Evolutionary conservation across 2,329 filamentous ascomycete species (phyloP).

Genomic region (Camptophora hylomeconis): DNA sequence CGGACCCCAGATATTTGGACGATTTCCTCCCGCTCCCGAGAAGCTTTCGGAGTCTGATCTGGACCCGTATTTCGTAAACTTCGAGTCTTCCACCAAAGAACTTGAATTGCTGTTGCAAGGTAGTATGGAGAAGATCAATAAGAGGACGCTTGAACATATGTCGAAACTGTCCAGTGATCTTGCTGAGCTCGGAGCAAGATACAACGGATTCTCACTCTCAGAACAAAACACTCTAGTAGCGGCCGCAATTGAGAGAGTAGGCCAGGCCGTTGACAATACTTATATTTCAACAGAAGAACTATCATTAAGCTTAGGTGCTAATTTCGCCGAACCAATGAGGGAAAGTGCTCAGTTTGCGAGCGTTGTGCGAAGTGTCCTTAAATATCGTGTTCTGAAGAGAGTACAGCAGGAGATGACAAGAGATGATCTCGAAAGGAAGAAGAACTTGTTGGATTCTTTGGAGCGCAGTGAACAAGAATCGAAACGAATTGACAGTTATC

Average conservation of each 20-base stretch:
- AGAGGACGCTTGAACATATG: constrained; percentile 73
- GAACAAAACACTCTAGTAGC: constrained; percentile 82
- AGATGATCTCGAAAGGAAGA: constrained; percentile 84
- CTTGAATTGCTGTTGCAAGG: constrained; percentile 78
- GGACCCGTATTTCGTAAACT: constrained; percentile 90
- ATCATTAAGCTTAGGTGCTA: constrained; percentile 74
- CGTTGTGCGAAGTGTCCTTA: constrained; percentile 75
- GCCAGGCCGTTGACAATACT: constrained; percentile 87
- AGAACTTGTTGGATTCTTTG: constrained; percentile 66
- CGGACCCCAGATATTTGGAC: constrained; percentile 53
- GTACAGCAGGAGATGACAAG: constrained; percentile 96
- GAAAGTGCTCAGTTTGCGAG: constrained; percentile 96
- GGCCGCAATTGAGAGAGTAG: constrained; percentile 83
- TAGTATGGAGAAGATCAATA: constrained; percentile 93
- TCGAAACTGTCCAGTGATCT: constrained; percentile 75
- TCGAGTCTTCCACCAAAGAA: constrained; percentile 83
- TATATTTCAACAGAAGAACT: constrained; percentile 94
- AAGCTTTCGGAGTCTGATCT: constrained; percentile 76
- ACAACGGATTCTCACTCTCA: constrained; percentile 91
- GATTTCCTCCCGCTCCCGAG: constrained; percentile 70
- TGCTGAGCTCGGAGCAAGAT: constrained; percentile 85
- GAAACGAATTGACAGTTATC: constrained; percentile 82
- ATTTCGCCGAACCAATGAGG: constrained; percentile 93
- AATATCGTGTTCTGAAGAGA: constrained; percentile 82
- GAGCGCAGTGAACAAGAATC: constrained; percentile 90